phyloP scores from a whole-genome alignment of 495 filamentous ascomycete genomes.

The Cudoniella acicularis region DNA sequence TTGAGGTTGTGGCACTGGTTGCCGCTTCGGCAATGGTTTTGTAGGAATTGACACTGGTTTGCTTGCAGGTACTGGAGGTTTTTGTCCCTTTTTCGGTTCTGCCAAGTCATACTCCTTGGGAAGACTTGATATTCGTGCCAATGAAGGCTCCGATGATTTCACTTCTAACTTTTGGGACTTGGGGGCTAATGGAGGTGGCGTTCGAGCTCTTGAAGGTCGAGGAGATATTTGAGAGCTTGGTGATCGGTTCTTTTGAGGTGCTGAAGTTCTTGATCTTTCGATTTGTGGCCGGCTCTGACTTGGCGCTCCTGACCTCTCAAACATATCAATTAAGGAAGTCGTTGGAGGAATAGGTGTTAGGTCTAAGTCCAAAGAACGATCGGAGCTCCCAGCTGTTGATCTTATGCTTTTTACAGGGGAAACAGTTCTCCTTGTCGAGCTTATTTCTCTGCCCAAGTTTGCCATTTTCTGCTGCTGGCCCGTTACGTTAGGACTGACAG shows the following conservation, averaged over 20 bases:
- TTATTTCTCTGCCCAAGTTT: not conserved
- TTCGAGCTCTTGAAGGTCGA: not conserved
- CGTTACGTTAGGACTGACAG: slow-evolving; percentile 35
- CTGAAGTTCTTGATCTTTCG: slow-evolving; percentile 21
- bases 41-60: slow-evolving; percentile 19
- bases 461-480: slow-evolving; percentile 11
- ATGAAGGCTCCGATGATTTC: slow-evolving; percentile 13
- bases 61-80: not conserved
- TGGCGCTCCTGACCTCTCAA: slow-evolving; percentile 39
- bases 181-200: not conserved
- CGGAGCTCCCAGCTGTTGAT: slow-evolving; percentile 25
- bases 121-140: slow-evolving; percentile 1
- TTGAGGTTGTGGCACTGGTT: not conserved
- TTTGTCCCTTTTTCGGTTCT: not conserved
- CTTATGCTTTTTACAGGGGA: slow-evolving; percentile 19
- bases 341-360: slow-evolving; percentile 52
- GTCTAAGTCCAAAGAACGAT: slow-evolving; percentile 38
- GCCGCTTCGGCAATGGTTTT: not conserved
- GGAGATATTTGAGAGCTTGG: not conserved
- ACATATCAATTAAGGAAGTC: slow-evolving; percentile 56
- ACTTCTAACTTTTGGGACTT: slow-evolving; percentile 8
- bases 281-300: slow-evolving; percentile 30
- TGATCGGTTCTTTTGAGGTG: not conserved
- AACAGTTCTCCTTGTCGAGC: slow-evolving; percentile 12
- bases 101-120: not conserved